Evolutionary conservation across 2,329 filamentous ascomycete species (phyloP), one percentile per base, ranked within the genome.

Genomic region (Capronia americana): DNA sequence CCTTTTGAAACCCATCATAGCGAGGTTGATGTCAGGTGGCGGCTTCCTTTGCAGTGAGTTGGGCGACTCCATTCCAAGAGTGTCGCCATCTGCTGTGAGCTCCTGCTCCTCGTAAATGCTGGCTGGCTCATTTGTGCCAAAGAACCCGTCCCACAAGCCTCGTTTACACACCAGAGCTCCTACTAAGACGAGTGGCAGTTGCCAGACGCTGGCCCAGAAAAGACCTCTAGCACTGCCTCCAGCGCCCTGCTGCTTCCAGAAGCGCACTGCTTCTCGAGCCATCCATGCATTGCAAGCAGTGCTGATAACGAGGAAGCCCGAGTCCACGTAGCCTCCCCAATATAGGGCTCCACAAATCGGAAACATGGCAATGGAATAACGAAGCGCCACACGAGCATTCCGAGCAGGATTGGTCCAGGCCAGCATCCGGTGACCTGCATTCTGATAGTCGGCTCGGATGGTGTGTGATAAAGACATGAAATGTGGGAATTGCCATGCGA

Each of bases 161-260:
- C 93, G 96, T 85, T 99, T 99, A 79, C 96, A 92, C 63, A 91
- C 86, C 78, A 98, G 89, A 2, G 93, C 94, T 67, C 97, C 82
- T 55, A 97, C 92, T 84, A 99, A 88, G 50, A 98, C 85, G 28
- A 90, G 90, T 0, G 95, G 95, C 56, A 99, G 78, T 80, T 97
- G 93, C 95, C 94, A 98, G 10, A 99, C 92, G 77, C 92, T 97
- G 1, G 95, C 93, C 95, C 95, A 99, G 78, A 99, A 99, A 60
- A 99, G 79, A 0, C 90, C 89, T 63, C 92, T 86, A 1, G 95
- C 93, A 20, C 87, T 92, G 1, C 93, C 93, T 72, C 89, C 88
- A 68, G 90, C 86, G 12, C 94, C 94, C 73, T 92, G 87, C 30
- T 87, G 82, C 69, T 85, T 86, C 89, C 91, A 97, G 80, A 98